These are phyloP conservation scores for Diaporthe sp. DNA, from an alignment of 2,329 filamentous ascomycete species.

Conservation along the genomic window DNA sequence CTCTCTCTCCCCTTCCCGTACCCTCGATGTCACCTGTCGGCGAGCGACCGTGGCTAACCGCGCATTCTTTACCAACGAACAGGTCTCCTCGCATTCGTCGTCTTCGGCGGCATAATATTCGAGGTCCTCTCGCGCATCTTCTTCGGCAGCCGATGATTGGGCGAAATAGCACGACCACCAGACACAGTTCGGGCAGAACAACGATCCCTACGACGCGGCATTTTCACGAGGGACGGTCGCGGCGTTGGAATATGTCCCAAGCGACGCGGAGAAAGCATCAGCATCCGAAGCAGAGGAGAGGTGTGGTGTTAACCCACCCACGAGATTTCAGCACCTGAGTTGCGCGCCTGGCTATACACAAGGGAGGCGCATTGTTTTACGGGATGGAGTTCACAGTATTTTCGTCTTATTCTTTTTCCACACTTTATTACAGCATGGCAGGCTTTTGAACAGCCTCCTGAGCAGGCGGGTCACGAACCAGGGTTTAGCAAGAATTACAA, in stretches of 20 bases:
- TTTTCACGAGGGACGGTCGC: background rate
- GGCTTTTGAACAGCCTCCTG: background rate
- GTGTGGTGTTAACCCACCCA: background rate
- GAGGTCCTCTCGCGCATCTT: conserved; percentile 69
- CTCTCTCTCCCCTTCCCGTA: background rate
- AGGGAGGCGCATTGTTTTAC: conserved; percentile 30
- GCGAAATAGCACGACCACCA: background rate
- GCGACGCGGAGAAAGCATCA: background rate
- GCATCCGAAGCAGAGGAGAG: background rate
- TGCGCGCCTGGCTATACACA: conserved; percentile 20
- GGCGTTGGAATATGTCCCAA: background rate
- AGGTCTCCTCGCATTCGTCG: conserved; percentile 71
- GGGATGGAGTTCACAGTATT: conserved; percentile 34
- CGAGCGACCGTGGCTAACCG: conserved; percentile 20
- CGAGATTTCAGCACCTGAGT: background rate
- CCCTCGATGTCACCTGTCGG: no score
- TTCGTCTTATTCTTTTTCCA: background rate
- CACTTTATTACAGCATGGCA: conserved; percentile 35
- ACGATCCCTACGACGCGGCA: background rate
- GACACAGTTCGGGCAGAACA: background rate
- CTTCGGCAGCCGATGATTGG: conserved; percentile 44
- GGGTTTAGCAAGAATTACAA: conserved; percentile 17
- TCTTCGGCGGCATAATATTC: conserved; percentile 72
- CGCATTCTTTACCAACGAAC: conserved; percentile 19
- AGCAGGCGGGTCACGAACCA: background rate